Conservation (phyloP, 2,329 filamentous ascomycete species). For the Venturia oleaginea region DNA sequence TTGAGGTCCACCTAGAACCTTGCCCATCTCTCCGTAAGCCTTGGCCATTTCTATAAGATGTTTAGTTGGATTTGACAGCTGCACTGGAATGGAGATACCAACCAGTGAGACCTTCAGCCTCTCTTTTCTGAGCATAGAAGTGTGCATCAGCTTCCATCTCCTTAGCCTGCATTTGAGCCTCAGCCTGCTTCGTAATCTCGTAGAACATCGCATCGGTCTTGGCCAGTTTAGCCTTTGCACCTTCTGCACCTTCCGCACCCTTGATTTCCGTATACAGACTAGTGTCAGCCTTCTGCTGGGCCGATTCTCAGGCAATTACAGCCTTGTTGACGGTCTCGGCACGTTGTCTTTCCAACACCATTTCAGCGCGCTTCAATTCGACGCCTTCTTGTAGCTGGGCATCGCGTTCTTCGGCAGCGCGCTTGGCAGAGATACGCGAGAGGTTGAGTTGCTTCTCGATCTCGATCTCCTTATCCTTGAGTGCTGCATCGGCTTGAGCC, state of each 20-base stretch:
- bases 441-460: slow-evolving; percentile 68
- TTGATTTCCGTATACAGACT: slow-evolving; percentile 22
- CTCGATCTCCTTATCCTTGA: slow-evolving; percentile 62
- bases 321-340: slow-evolving; percentile 73
- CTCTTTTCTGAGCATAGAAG: slow-evolving; percentile 50
- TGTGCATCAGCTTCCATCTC: slow-evolving; percentile 33
- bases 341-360: slow-evolving; percentile 71
- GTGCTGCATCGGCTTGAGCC: slow-evolving; percentile 65
- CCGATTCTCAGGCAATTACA: slow-evolving; percentile 56
- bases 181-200: slow-evolving; percentile 40
- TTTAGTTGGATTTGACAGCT: no score
- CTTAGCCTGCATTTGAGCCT: slow-evolving; percentile 27
- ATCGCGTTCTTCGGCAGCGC: slow-evolving; percentile 65
- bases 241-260: slow-evolving; percentile 40
- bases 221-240: slow-evolving; percentile 49
- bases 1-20: slow-evolving; percentile 67
- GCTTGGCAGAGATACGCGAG: slow-evolving; percentile 62
- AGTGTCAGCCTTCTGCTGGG: slow-evolving; percentile 58
- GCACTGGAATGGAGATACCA: no score
- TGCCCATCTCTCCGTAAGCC: slow-evolving; percentile 64
- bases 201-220: slow-evolving; percentile 46
- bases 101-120: slow-evolving; percentile 68
- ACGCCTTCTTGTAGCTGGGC: slow-evolving; percentile 73
- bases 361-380: slow-evolving; percentile 65
- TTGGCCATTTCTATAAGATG: slow-evolving; percentile 74